Evolutionary conservation across 805 yeast genomes (phyloP).

Genomic region (Lachancea sp.): DNA sequence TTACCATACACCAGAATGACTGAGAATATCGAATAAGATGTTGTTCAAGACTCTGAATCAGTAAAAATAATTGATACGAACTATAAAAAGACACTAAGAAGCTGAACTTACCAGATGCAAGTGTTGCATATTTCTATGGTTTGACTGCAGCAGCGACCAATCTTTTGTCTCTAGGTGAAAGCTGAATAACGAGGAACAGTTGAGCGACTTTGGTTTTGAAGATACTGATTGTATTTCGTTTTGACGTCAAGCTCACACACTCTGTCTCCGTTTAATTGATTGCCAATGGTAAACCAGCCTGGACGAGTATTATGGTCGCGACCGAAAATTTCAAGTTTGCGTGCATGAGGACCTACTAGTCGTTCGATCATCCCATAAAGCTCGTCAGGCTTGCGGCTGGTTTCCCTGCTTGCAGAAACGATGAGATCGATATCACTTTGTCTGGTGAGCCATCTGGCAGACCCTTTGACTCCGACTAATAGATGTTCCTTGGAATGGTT

Average conservation of each 20-base stretch:
- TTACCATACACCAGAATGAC: too few relatives aligned
- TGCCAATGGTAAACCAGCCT: constrained; percentile 89
- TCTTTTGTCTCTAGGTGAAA: background rate
- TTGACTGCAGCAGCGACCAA: too few relatives aligned
- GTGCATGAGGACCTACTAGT: constrained; percentile 65
- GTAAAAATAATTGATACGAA: too few relatives aligned
- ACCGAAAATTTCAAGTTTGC: constrained; percentile 87
- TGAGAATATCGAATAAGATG: too few relatives aligned
- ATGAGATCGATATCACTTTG: constrained; percentile 68
- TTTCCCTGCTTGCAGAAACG: constrained; percentile 80
- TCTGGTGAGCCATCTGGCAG: constrained; percentile 62
- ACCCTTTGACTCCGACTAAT: constrained; percentile 78
- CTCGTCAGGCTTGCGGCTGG: constrained; percentile 89
- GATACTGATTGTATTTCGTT: constrained; percentile 31
- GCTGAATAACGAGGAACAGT: background rate
- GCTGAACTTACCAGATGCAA: too few relatives aligned
- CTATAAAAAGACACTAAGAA: too few relatives aligned
- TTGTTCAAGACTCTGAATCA: too few relatives aligned
- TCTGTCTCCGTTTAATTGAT: constrained; percentile 58
- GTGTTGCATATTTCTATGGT: too few relatives aligned
- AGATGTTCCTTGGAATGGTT: constrained; percentile 92
- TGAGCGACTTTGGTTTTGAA: background rate
- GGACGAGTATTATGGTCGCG: constrained; percentile 78
- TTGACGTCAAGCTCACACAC: constrained; percentile 54
- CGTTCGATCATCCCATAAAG: constrained; percentile 80